A percentile compares a stretch with the other conserved stretches of the same genome.
Evolutionary conservation across 2,329 filamentous ascomycete species (phyloP).

Genomic region (Colletotrichum plurivorum): DNA sequence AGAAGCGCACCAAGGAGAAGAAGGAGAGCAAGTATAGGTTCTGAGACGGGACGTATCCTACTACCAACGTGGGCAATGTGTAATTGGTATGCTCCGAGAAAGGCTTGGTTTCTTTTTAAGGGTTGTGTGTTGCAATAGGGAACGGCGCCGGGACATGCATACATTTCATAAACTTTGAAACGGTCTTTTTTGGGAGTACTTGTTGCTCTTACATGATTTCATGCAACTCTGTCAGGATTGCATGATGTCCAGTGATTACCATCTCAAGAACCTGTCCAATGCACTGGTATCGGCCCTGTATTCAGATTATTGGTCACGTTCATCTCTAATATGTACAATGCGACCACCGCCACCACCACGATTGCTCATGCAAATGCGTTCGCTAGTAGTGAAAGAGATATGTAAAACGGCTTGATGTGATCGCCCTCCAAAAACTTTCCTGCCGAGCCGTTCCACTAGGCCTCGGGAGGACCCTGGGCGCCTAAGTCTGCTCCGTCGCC

Average conservation of each 20-base stretch:
- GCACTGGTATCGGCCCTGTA: neutral
- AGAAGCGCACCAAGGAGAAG: constrained; percentile 80
- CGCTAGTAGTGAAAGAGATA: constrained; percentile 16
- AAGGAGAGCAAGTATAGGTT: constrained; percentile 67
- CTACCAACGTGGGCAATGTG: neutral
- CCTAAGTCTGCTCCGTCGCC: constrained; percentile 14
- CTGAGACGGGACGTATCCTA: constrained; percentile 44
- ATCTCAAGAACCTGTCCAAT: no score
- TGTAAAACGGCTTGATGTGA: neutral
- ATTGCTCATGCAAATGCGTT: constrained; percentile 21
- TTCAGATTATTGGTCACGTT: constrained; percentile 18
- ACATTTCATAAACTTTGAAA: neutral
- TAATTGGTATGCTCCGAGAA: constrained; percentile 26
- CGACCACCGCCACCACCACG: constrained; percentile 12
- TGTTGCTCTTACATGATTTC: neutral
- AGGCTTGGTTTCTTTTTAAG: constrained; percentile 1
- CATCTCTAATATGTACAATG: constrained; percentile 11
- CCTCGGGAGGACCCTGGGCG: neutral
- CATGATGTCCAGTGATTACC: no score
- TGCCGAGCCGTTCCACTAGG: constrained; percentile 1
- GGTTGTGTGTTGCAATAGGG: constrained; percentile 20
- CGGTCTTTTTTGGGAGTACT: neutral
- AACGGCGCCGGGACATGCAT: constrained; percentile 31
- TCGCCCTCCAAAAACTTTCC: neutral
- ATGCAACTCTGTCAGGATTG: no score